Percentiles rank a stretch among this genome's conserved stretches.
Conservation (phyloP, 371 early-diverging fungal genomes). For the Coemansia sp. region DNA sequence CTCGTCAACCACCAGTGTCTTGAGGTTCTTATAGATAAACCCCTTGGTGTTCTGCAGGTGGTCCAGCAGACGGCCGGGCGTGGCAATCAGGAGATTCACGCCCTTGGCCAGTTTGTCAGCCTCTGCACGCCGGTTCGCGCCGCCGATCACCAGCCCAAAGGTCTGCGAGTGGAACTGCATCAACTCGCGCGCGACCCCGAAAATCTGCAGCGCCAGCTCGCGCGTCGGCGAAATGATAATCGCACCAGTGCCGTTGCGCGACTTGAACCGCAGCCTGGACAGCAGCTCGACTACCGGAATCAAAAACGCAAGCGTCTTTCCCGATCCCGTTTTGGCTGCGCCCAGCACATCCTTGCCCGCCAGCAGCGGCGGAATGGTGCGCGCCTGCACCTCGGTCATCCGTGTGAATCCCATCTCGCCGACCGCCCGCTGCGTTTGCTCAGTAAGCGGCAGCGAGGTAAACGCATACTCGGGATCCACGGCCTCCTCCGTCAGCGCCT, state of each 20-base stretch:
- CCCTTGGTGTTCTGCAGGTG: constrained; percentile 95
- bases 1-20: constrained; percentile 96
- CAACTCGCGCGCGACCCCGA: constrained; percentile 95
- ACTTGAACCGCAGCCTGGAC: constrained; percentile 81
- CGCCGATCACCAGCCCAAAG: constrained; percentile 97
- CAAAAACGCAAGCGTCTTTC: constrained; percentile 98
- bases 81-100: constrained; percentile 94
- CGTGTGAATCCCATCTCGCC: constrained; percentile 88
- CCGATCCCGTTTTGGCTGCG: constrained; percentile 98
- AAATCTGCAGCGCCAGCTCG: constrained; percentile 99
- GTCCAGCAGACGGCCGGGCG: constrained; percentile 98
- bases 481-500: background rate
- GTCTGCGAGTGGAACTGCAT: constrained; percentile 90
- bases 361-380: constrained; percentile 91
- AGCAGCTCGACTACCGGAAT: constrained; percentile 95
- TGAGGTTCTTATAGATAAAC: constrained; percentile 86
- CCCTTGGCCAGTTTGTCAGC: constrained; percentile 92
- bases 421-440: constrained; percentile 79
- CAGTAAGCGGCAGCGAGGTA: constrained; percentile 61
- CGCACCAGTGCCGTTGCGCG: constrained; percentile 96
- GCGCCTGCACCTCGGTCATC: constrained; percentile 99
- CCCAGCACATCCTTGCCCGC: constrained; percentile 98
- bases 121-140: constrained; percentile 94
- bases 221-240: constrained; percentile 99
- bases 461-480: constrained; percentile 53